Evolutionary conservation across 139 green algal genomes (phyloP).

Genomic region (Coelastrella sp.): DNA sequence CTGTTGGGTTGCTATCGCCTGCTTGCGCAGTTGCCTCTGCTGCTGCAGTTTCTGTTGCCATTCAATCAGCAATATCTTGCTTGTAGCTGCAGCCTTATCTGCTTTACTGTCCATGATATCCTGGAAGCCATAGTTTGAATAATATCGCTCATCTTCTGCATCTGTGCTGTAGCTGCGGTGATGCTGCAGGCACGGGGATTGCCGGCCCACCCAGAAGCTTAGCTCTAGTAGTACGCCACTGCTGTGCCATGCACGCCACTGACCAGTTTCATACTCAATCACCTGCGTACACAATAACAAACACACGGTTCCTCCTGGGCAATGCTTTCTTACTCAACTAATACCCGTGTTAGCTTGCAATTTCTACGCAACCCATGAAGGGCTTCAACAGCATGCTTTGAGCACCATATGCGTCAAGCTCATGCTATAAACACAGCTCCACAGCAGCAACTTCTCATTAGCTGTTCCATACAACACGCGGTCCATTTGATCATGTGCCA

Average conservation of each 20-base stretch:
- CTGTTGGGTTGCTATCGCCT: slow-evolving; percentile 2
- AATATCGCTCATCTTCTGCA: not conserved
- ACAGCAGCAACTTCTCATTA: too few species aligned
- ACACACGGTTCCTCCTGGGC: too few species aligned
- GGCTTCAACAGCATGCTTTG: too few species aligned
- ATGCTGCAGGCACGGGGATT: slow-evolving; percentile 30
- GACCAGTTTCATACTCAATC: not conserved
- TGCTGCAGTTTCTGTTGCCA: slow-evolving; percentile 33
- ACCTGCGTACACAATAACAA: not conserved
- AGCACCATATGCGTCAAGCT: too few species aligned
- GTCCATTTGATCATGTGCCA: too few species aligned
- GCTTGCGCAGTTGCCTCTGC: slow-evolving; percentile 20
- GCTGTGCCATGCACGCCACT: slow-evolving; percentile 10
- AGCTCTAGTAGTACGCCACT: slow-evolving; percentile 19
- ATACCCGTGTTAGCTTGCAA: too few species aligned
- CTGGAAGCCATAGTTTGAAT: too few species aligned
- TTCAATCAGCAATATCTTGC: not conserved
- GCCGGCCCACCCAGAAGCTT: slow-evolving; percentile 5
- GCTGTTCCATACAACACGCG: too few species aligned
- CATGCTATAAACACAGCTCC: too few species aligned
- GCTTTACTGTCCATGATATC: not conserved
- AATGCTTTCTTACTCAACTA: too few species aligned
- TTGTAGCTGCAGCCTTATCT: not conserved
- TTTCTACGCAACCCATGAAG: too few species aligned
- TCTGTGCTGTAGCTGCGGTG: slow-evolving; percentile 1